Percentiles rank a stretch among this genome's conserved stretches.
These are phyloP conservation scores for Leptographium flavum DNA, from an alignment of 2,329 filamentous ascomycete species.

Conservation along the genomic window DNA sequence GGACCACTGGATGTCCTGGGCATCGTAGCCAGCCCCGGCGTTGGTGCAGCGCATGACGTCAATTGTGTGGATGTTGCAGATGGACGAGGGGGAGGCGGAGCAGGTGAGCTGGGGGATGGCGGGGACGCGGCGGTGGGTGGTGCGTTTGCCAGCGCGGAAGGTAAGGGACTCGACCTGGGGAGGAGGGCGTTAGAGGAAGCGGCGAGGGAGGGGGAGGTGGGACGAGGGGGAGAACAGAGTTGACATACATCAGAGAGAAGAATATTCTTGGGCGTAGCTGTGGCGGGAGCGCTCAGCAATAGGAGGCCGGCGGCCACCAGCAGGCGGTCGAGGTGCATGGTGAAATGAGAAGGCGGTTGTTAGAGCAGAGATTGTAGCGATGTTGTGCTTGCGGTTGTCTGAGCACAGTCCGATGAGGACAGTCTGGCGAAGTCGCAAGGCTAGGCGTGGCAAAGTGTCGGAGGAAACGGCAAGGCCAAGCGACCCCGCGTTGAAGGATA, in stretches of 20 bases:
- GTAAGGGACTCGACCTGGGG: constrained; percentile 61
- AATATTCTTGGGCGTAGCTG: constrained; percentile 30
- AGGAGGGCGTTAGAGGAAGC: constrained; percentile 30
- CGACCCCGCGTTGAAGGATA: too few relatives aligned
- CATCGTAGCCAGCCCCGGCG: constrained; percentile 62
- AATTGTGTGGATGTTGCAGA: constrained; percentile 57
- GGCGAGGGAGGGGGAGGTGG: background rate
- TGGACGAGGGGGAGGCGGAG: constrained; percentile 43
- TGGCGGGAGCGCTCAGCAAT: background rate
- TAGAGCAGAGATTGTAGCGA: too few relatives aligned
- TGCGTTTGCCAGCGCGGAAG: constrained; percentile 50
- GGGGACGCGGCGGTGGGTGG: constrained; percentile 60
- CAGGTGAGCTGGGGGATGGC: constrained; percentile 71
- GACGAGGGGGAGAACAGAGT: too few relatives aligned
- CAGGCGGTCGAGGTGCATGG: background rate
- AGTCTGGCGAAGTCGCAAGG: too few relatives aligned
- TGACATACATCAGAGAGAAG: constrained; percentile 46
- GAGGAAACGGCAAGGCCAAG: too few relatives aligned
- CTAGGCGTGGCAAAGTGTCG: too few relatives aligned
- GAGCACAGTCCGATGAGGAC: too few relatives aligned
- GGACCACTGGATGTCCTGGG: constrained; percentile 80
- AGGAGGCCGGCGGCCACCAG: constrained; percentile 1
- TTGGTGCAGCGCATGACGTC: constrained; percentile 86
- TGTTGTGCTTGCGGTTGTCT: too few relatives aligned
- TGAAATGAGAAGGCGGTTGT: too few relatives aligned